Conservation (phyloP, 805 yeast species). For the Wickerhamomyces canadensis region DNA sequence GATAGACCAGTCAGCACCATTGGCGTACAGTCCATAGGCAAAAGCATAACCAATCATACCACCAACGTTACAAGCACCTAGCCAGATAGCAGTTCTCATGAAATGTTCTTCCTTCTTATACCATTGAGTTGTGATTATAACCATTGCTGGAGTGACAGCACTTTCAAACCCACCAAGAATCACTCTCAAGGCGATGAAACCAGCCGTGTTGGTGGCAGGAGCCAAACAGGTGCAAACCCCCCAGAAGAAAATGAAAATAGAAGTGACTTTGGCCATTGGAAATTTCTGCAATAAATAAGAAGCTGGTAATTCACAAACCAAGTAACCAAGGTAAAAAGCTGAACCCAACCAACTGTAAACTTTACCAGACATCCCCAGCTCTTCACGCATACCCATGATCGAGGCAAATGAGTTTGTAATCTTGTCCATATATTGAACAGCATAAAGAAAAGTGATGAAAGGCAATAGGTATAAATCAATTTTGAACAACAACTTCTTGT, state of each 20-base stretch:
- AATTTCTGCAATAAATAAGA: conserved; percentile 44
- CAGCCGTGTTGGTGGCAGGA: conserved; percentile 33
- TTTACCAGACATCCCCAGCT: conserved; percentile 38
- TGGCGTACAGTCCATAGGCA: conserved; percentile 45
- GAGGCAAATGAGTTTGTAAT: conserved; percentile 45
- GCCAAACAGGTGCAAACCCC: conserved; percentile 51
- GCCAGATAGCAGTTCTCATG: conserved; percentile 37
- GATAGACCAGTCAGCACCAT: conserved; percentile 34
- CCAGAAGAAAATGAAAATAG: conserved; percentile 52
- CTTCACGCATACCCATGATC: conserved; percentile 43
- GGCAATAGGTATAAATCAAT: conserved; percentile 49
- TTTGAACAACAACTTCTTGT: conserved; percentile 36
- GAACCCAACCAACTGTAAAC: conserved; percentile 54
- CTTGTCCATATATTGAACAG: conserved; percentile 58
- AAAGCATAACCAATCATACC: conserved; percentile 44
- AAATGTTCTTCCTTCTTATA: conserved; percentile 45
- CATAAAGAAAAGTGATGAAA: conserved; percentile 41
- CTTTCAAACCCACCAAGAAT: conserved; percentile 49
- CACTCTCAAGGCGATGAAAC: conserved; percentile 42
- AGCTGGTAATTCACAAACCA: conserved; percentile 49
- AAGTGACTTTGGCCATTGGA: conserved; percentile 48
- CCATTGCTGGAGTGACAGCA: conserved; percentile 51
- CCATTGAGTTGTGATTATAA: conserved; percentile 52
- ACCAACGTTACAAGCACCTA: conserved; percentile 42
- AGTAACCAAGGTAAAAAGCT: conserved; percentile 59